These are phyloP conservation scores for Exsudoporus floridanus DNA, from an alignment of 1,284 basidiomycete species.

Conservation along the genomic window DNA sequence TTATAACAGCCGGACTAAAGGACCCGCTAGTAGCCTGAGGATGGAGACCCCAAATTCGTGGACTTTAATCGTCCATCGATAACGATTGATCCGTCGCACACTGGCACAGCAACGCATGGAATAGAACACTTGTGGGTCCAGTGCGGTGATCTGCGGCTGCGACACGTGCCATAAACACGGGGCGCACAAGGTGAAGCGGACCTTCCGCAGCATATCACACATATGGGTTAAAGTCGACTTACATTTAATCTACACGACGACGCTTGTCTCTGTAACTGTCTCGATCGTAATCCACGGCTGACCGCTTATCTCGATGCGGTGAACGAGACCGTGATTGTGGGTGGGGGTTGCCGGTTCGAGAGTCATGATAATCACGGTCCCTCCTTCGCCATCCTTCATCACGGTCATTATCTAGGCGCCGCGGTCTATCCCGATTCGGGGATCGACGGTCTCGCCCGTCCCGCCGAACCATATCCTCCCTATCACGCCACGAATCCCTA, in stretches of 20 bases:
- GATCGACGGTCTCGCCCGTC: constrained; percentile 27
- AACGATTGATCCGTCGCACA: constrained; percentile 12
- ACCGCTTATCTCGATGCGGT: constrained; percentile 33
- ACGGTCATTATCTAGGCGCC: constrained; percentile 28
- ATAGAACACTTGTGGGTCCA: background rate
- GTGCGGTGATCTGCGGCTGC: constrained; percentile 6
- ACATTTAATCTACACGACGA: constrained; percentile 38
- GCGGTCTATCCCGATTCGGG: constrained; percentile 27
- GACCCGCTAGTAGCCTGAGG: too few species aligned
- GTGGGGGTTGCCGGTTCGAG: constrained; percentile 21
- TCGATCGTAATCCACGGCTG: constrained; percentile 41
- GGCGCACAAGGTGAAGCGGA: background rate
- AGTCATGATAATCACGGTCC: constrained; percentile 24
- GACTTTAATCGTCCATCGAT: constrained; percentile 19
- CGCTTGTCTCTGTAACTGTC: constrained; percentile 40
- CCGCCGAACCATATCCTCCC: constrained; percentile 28
- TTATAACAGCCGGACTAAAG: constrained; percentile 19
- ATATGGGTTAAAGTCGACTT: constrained; percentile 11
- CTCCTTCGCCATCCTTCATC: constrained; percentile 26
- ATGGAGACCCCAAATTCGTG: background rate
- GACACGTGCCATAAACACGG: background rate
- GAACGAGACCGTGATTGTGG: constrained; percentile 40
- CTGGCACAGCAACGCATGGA: constrained; percentile 2
- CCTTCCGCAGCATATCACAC: background rate
- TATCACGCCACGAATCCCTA: constrained; percentile 45